phyloP scores from a whole-genome alignment of 2,329 filamentous ascomycete genomes.

The Aulographum hederae region DNA sequence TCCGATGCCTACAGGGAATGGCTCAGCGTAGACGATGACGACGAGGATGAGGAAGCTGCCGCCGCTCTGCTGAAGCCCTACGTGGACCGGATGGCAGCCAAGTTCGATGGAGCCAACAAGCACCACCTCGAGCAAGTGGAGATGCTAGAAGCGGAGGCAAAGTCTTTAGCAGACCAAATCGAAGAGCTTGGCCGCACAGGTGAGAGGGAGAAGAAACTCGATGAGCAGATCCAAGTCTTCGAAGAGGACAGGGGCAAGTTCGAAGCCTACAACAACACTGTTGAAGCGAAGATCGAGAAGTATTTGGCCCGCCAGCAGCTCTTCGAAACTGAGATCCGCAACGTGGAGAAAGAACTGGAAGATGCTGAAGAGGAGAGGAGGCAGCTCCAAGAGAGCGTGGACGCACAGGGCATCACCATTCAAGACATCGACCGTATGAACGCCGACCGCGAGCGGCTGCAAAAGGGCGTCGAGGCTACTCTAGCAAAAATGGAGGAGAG shows the following conservation, averaged over 20 bases:
- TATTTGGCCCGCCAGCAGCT: conserved; percentile 66
- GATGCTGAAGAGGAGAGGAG: conserved; percentile 70
- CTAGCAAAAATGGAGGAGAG: conserved; percentile 63
- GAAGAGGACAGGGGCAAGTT: conserved; percentile 92
- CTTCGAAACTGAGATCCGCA: conserved; percentile 72
- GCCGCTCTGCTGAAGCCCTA: conserved; percentile 75
- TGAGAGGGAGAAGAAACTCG: conserved; percentile 65
- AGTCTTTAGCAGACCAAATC: conserved; percentile 65
- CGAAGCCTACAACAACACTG: conserved; percentile 77
- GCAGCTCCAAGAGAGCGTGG: conserved; percentile 67
- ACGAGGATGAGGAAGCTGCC: conserved; percentile 61
- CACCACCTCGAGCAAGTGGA: conserved; percentile 72
- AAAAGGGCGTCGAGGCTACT: conserved; percentile 67
- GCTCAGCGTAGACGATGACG: conserved; percentile 54
- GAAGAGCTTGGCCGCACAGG: conserved; percentile 76
- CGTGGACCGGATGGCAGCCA: conserved; percentile 67
- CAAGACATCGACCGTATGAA: conserved; percentile 99
- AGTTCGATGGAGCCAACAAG: conserved; percentile 72
- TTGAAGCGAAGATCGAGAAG: conserved; percentile 73
- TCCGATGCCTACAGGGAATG: conserved; percentile 83
- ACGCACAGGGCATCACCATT: conserved; percentile 86
- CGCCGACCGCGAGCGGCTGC: conserved; percentile 80
- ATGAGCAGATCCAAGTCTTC: conserved; percentile 81
- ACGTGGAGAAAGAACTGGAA: conserved; percentile 49
- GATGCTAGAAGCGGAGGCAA: conserved; percentile 72